Conservation (phyloP, 2,329 filamentous ascomycete genomes). For the Rhynchosporium secalis region DNA sequence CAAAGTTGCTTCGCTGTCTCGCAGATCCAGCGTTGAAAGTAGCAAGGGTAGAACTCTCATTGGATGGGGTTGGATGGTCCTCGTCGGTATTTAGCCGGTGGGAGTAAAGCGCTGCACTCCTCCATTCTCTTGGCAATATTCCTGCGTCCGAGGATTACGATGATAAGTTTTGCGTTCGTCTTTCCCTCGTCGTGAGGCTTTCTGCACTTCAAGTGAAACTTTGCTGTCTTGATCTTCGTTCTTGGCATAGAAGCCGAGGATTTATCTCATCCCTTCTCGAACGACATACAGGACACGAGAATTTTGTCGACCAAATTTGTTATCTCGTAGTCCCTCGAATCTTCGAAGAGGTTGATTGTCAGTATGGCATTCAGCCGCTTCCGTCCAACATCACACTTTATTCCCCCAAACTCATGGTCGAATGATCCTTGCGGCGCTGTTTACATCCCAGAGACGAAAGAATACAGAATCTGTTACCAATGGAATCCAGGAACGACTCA, state of each 20-base stretch:
- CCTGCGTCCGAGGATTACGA: not conserved
- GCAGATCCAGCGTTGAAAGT: not conserved
- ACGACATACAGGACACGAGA: not conserved
- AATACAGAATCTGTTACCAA: conserved; percentile 66
- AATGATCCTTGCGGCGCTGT: conserved; percentile 64
- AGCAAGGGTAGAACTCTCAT: conserved; percentile 5
- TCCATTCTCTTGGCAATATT: not conserved
- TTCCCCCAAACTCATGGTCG: conserved; percentile 52
- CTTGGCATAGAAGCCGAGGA: not conserved
- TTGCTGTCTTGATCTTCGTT: not conserved
- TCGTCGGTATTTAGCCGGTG: conserved; percentile 12
- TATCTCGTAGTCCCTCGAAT: not conserved
- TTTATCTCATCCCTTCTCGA: not conserved
- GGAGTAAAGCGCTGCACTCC: not conserved
- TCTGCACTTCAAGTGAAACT: not conserved
- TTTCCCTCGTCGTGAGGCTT: not conserved
- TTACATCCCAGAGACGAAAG: conserved; percentile 41
- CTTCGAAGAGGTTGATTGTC: not conserved
- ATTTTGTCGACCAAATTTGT: not conserved
- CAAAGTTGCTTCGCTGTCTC: not conserved
- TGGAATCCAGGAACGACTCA: conserved; percentile 52
- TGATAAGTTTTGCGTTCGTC: conserved; percentile 6
- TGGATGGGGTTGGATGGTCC: conserved; percentile 1
- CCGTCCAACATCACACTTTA: conserved; percentile 48
- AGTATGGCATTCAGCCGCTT: conserved; percentile 26